A percentile compares a stretch with the other conserved stretches of the same genome.
phyloP scores from a whole-genome alignment of 305 asterid genomes.

The Fraxinus xanthoxyloides region DNA sequence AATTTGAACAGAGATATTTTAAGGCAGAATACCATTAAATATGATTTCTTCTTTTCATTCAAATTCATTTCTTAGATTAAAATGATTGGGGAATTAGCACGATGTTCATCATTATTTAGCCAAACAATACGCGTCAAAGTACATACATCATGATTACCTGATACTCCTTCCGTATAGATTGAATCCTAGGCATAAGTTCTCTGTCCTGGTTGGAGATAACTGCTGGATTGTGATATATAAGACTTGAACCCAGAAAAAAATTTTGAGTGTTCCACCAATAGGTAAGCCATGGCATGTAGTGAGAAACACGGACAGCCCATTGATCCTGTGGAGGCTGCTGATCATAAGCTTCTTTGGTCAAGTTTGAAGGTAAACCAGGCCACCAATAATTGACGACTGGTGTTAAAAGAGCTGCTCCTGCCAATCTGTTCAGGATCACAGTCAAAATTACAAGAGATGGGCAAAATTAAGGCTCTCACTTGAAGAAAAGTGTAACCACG shows the following conservation, averaged over 20 bases:
- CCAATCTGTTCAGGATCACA: constrained; percentile 46
- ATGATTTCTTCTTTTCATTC: neutral
- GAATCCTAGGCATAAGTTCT: constrained; percentile 42
- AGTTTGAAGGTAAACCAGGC: constrained; percentile 64
- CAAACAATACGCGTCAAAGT: neutral
- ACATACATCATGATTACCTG: constrained; percentile 28
- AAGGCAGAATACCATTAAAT: neutral
- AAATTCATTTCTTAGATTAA: neutral
- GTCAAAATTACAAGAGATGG: neutral
- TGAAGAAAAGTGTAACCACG: neutral
- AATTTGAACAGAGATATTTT: neutral
- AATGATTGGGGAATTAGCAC: neutral
- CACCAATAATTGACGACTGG: constrained; percentile 87
- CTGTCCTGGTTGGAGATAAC: constrained; percentile 51
- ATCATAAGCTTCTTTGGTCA: constrained; percentile 46
- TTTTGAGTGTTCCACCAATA: constrained; percentile 92
- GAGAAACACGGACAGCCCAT: constrained; percentile 84
- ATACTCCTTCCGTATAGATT: constrained; percentile 18
- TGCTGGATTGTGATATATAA: constrained; percentile 32
- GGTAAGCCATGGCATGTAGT: constrained; percentile 70
- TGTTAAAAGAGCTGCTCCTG: constrained; percentile 66
- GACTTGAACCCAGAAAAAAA: constrained; percentile 58
- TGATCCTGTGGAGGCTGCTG: constrained; percentile 56
- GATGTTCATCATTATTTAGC: neutral
- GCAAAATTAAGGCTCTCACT: neutral